phyloP scores from a whole-genome alignment of 441 rosid species.

The Bocquillonia castaneifolia region DNA sequence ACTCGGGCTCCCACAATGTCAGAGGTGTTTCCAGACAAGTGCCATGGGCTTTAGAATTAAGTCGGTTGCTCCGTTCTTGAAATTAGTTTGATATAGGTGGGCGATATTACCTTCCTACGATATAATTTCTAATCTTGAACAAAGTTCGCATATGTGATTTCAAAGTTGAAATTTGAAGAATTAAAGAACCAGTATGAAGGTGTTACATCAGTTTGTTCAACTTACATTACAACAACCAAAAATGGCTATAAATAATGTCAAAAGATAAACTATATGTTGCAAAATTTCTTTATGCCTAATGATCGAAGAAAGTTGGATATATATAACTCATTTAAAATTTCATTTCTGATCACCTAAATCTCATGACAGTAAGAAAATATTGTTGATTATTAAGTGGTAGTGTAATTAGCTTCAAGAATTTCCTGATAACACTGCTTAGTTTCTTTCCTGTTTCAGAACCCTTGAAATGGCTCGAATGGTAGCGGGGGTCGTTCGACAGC shows the following conservation, averaged over 20 bases:
- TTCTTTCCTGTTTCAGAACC: conserved; percentile 44
- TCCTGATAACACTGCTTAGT: background rate
- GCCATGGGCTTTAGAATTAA: no score
- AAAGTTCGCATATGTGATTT: no score
- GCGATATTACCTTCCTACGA: no score
- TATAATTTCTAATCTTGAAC: no score
- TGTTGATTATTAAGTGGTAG: background rate
- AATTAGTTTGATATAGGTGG: no score
- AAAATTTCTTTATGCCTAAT: background rate
- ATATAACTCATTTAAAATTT: background rate
- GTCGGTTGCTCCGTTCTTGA: no score
- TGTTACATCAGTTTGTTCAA: background rate
- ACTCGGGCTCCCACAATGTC: no score
- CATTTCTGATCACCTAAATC: background rate
- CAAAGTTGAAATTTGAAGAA: background rate
- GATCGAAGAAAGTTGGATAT: background rate
- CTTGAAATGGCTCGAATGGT: conserved; percentile 61
- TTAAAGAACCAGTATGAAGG: background rate
- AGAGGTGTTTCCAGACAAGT: no score
- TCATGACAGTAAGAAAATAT: background rate
- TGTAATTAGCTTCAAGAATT: background rate
- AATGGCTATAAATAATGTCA: no score
- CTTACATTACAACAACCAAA: no score
- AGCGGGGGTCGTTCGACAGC: conserved; percentile 78
- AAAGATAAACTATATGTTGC: background rate